These are phyloP conservation scores for Kalanchoe fedtschenkoi DNA, from an alignment of 164 flowering plant species.

Conservation along the genomic window DNA sequence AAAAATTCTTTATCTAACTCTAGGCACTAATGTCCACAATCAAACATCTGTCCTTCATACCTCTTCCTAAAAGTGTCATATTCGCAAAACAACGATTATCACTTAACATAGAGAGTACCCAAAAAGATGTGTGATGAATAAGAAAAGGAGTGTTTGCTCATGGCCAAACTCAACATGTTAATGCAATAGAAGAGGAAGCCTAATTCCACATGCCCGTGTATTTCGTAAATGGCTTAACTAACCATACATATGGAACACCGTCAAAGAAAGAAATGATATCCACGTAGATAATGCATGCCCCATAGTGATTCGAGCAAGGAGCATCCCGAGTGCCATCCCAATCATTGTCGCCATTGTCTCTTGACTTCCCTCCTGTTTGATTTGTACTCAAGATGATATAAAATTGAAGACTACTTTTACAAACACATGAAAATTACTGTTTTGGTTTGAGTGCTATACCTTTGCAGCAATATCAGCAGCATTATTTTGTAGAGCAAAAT, in stretches of 20 bases:
- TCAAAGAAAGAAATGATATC: conserved; percentile 76
- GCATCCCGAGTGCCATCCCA: conserved; percentile 96
- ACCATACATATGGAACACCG: conserved; percentile 97
- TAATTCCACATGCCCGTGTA: not conserved
- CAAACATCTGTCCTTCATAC: not conserved
- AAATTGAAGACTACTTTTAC: not conserved
- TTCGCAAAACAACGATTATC: no score
- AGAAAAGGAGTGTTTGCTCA: not conserved
- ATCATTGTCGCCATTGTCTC: conserved; percentile 95
- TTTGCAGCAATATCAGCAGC: conserved; percentile 98
- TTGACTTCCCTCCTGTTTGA: conserved; percentile 90
- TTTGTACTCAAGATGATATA: not conserved
- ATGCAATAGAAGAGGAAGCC: conserved; percentile 6
- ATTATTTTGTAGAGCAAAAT: conserved; percentile 95
- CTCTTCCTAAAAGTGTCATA: no score
- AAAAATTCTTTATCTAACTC: no score
- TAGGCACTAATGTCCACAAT: no score
- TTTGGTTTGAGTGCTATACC: conserved; percentile 28
- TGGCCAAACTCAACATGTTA: not conserved
- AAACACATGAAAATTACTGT: not conserved
- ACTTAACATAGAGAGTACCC: no score
- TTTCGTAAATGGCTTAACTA: conserved; percentile 16
- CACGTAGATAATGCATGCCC: conserved; percentile 74
- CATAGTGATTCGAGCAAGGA: conserved; percentile 71
- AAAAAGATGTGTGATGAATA: not conserved